Evolutionary conservation across 1,284 basidiomycete genomes (phyloP).

Genomic region (Moesziomyces sp.): DNA sequence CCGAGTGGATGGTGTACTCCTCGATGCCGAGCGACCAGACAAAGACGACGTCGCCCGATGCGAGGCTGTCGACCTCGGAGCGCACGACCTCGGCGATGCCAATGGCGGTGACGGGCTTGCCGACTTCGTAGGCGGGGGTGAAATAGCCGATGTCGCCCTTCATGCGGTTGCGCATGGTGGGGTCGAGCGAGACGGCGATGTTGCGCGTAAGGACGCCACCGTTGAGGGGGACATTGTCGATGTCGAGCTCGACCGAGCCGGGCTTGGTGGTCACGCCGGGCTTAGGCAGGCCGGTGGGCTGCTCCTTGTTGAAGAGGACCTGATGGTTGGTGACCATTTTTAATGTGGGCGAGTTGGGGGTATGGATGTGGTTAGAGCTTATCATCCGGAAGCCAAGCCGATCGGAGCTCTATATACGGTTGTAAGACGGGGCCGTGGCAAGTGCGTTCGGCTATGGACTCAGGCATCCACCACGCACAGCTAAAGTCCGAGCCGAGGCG

Average conservation of each 20-base stretch:
- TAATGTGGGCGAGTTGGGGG: neutral
- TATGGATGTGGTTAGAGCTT: neutral
- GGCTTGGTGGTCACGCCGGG: slow-evolving; percentile 38
- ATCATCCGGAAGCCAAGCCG: too few relatives aligned
- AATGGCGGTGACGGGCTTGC: slow-evolving; percentile 37
- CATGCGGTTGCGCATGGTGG: slow-evolving; percentile 53
- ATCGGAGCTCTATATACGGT: neutral
- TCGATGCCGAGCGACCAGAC: slow-evolving; percentile 37
- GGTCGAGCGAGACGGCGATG: slow-evolving; percentile 50
- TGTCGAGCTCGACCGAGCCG: slow-evolving; percentile 22
- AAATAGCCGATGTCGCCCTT: slow-evolving; percentile 46
- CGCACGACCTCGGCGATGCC: slow-evolving; percentile 41
- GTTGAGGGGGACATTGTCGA: slow-evolving; percentile 41
- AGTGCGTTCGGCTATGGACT: neutral
- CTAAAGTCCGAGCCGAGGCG: slow-evolving; percentile 4
- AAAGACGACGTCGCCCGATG: slow-evolving; percentile 30
- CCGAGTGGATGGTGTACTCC: slow-evolving; percentile 35
- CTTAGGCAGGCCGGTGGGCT: slow-evolving; percentile 38
- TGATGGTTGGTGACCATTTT: slow-evolving; percentile 50
- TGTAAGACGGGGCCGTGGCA: too few relatives aligned
- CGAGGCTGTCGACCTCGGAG: slow-evolving; percentile 23
- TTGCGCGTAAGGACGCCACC: slow-evolving; percentile 44
- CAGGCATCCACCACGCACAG: neutral
- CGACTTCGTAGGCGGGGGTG: slow-evolving; percentile 27
- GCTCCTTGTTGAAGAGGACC: slow-evolving; percentile 47